Evolutionary conservation across 2,329 filamentous ascomycete genomes (phyloP), one percentile per base, ranked within the genome.

Genomic region (Sclerotinia nivalis): DNA sequence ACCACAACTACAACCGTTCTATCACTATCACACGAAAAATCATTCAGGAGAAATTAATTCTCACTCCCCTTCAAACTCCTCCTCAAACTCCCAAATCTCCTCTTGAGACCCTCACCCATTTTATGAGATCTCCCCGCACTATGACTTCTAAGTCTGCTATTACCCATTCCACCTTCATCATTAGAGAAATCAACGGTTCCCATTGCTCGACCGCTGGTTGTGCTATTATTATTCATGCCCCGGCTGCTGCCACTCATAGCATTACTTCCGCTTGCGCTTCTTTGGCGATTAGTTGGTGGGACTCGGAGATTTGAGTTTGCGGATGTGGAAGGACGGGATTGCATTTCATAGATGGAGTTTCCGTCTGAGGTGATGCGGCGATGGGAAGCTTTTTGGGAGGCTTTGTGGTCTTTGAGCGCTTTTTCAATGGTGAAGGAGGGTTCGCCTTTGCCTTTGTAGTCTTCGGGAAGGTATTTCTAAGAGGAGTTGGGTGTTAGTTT

Each of bases 361-460:
- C 79, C 76, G 25, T 80, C 73, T 12, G 74, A 73, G 58, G 73
- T 65, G 58, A 66, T 71, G 54, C 60, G 72, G 67, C 71, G 74
- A 69, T 79, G 78, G 74, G 74, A 76, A 86, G 87, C 13, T n/a
- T 58, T 59, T 67, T 59, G 65, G 20, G 65, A 34, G 12, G 22
- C 25, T 22, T 37, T 12, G 77, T 87, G 84, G 37, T 86, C 85
- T 78, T 91, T 91, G 31, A 89, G 80, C 1, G 87, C 86, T 72
- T 87, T 87, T 75, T 95, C 92, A 47, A 91, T 84, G 10, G 88
- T 87, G 80, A 87, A 96, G 2, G 87, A 88, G 2, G 92, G 91
- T 77, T 95, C 91, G 58, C 91, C 91, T 80, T 96, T 93, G 76
- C 92, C 93, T 80, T 95, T 94, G 72, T 92, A 84, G 76, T 96